Evolutionary conservation across 108 stramenopile genomes (phyloP), one percentile per base, ranked within the genome.

Genomic region (Skeletonema marinoi): DNA sequence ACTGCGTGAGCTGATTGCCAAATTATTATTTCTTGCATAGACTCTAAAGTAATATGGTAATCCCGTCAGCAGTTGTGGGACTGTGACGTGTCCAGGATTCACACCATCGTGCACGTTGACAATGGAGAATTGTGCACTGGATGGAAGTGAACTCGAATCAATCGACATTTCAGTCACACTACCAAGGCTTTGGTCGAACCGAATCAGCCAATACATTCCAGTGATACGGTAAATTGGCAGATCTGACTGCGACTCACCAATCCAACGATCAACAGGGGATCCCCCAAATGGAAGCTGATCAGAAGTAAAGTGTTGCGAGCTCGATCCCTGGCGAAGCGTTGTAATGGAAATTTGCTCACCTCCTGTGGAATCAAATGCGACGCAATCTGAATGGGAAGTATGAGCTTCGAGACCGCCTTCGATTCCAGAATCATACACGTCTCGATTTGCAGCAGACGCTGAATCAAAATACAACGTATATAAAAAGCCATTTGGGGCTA

Each of bases 401-500:
- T 84, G 74, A n/a, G 70, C 77, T 42, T 66, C 59, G 31, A 84
- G 61, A 2, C 80, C 74, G 17, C 51, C 25, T 46, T 46, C 65
- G 12, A 36, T 19, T 21, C 65, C 81, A 30, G 79, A 68, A 39
- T 77, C 77, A 25, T 39, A 44, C 33, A 84, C 41, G 42, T 84
- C 73, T 35, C 46, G 35, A 13, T 74, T 75, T 39, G 74, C 70
- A 31, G 73, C 65, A 25, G 63, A 48, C 30, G 66, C 73, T n/a
- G 82, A 88, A 36, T 86, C 77, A 68, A 88, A 89, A 84, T 89
- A 89, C 4, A 90, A 44, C 21, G 66, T 78, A 71, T 87, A 93
- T 33, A 91, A 71, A 78, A 78, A 81, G 25, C 92, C 92, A 78
- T 88, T 90, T 31, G 92, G 92, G 12, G 89, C 89, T n/a, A 56